Conservation (phyloP, 1,284 basidiomycete genomes). For the Pisolithus thermaeus region DNA sequence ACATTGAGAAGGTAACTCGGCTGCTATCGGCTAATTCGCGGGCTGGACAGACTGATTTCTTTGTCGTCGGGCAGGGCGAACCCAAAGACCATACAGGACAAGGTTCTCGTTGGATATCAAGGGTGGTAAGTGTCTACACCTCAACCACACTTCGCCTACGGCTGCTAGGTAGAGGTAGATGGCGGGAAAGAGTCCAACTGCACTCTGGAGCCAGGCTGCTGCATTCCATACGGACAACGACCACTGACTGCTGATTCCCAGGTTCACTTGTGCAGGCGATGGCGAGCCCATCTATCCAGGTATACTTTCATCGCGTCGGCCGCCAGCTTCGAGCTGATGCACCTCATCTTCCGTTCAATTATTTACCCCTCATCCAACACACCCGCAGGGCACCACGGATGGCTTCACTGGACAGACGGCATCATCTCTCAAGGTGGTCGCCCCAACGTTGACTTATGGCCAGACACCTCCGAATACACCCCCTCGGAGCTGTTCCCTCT, state of each 20-base stretch:
- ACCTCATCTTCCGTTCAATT: slow-evolving; percentile 3
- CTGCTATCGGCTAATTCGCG: background rate
- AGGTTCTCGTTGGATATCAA: slow-evolving; percentile 77
- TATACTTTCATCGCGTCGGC: slow-evolving; percentile 10
- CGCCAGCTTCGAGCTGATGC: background rate
- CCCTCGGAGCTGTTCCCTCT: slow-evolving; percentile 63
- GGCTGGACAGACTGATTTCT: no score
- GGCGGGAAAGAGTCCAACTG: background rate
- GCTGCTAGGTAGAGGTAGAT: background rate
- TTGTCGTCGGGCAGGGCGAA: slow-evolving; percentile 30
- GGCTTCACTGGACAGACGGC: slow-evolving; percentile 74
- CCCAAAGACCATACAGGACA: slow-evolving; percentile 61
- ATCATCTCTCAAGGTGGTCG: slow-evolving; percentile 62
- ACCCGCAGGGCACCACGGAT: slow-evolving; percentile 59
- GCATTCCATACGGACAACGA: background rate
- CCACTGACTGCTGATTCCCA: slow-evolving; percentile 18
- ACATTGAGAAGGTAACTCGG: slow-evolving; percentile 12
- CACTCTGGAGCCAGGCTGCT: background rate
- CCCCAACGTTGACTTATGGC: slow-evolving; percentile 69
- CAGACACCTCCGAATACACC: slow-evolving; percentile 64
- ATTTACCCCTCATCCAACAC: no score
- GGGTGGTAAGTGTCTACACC: slow-evolving; percentile 55
- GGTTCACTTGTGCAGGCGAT: slow-evolving; percentile 69
- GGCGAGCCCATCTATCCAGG: slow-evolving; percentile 59
- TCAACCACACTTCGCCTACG: background rate